A percentile compares a stretch with the other conserved stretches of the same genome.
These are phyloP conservation scores for Acorus gramineus DNA, from an alignment of 106 monocot species.

Conservation along the genomic window DNA sequence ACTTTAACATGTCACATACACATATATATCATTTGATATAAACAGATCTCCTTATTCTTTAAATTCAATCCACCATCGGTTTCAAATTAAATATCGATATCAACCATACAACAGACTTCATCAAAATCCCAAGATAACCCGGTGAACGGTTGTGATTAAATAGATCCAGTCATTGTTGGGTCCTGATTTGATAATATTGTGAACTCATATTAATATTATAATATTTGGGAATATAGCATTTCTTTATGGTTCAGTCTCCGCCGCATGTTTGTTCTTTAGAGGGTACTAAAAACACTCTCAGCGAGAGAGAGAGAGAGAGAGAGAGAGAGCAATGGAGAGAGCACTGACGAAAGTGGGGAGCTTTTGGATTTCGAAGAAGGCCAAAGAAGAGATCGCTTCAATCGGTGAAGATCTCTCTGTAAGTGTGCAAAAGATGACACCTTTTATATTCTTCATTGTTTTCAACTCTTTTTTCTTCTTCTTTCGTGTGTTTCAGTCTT, in stretches of 20 bases:
- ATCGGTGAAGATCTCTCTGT: constrained; percentile 93
- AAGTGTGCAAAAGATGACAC: constrained; percentile 10
- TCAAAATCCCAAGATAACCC: no score
- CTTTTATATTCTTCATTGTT: not conserved
- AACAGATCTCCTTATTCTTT: no score
- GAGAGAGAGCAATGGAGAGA: constrained; percentile 58
- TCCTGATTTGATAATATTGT: no score
- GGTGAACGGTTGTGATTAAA: no score
- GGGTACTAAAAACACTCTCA: not conserved
- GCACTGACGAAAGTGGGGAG: constrained; percentile 75
- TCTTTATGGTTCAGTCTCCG: constrained; percentile 4
- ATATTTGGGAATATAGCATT: no score
- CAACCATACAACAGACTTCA: no score
- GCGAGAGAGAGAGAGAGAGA: constrained; percentile 1
- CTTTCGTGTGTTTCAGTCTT: not conserved
- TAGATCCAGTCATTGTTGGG: no score
- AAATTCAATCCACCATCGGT: no score
- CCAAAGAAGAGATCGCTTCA: constrained; percentile 90
- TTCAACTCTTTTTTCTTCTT: not conserved
- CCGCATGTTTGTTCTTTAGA: not conserved
- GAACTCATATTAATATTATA: no score
- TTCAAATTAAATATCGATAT: no score
- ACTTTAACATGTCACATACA: no score
- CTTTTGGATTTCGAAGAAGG: constrained; percentile 82
- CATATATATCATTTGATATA: no score